Evolutionary conservation across 768 basidiomycete genomes (phyloP), one percentile per base, ranked within the genome.

Genomic region (Chalciporus chontae): DNA sequence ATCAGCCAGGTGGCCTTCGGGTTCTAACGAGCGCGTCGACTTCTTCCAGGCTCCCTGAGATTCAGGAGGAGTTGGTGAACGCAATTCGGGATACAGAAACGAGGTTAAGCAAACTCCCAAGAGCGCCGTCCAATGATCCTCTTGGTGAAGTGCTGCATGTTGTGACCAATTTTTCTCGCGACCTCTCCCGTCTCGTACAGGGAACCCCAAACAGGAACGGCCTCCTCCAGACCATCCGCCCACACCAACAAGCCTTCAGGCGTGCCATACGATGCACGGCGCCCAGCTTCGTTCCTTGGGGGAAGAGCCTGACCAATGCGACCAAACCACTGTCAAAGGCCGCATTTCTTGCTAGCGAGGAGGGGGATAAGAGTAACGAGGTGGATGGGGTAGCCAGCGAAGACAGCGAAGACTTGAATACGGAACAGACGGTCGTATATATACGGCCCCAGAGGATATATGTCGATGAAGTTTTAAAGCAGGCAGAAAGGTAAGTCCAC

Each of bases 61-160:
- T 86, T 11, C 76, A 79, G 42, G 69, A 77, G 0, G 83, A 86
- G 50, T 67, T 86, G 23, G 73, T 77, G 11, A 67, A 61, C 0
- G 61, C 73, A 1, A 72, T 85, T 2, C 51, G 59, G 3, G 65
- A 59, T 13, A 74, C 77, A 0, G 70, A 73, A 15, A 51, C 62
- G 2, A 54, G 57, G 1, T 52, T 74, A 9, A 44, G 50, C 0
- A 27, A 54, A 11, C 63, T 75, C 6, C 82, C 83, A 0, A 74
- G 69, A 29, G 71, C 74, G 3, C 81, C 82, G 0, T 78, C 83
- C 0, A 58, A 54, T 4, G 76, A 85, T 40, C 75, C 83, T 0
- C 64, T 77, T 1, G 73, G 71, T 27, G 83, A 84, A 42, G 72
- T 86, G 6, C 59, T 77, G 0, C 66, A 59, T 2, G 61, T 82